phyloP scores from a whole-genome alignment of 805 yeast species.

The Zygoascus biomembranicola region DNA sequence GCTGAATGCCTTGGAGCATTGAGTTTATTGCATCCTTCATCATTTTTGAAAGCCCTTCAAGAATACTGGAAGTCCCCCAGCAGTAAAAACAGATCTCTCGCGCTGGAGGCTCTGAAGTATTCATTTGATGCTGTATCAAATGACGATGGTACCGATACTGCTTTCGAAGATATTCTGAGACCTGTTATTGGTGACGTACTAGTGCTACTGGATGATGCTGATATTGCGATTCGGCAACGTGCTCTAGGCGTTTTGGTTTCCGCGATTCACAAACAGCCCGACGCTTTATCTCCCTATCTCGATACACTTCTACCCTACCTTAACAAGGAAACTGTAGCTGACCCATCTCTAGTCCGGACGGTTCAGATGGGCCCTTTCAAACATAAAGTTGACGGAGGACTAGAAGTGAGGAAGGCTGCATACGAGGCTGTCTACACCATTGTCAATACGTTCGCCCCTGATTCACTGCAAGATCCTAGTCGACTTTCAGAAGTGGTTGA shows the following conservation, averaged over 20 bases:
- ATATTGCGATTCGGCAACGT: constrained; percentile 49
- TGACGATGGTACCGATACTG: constrained; percentile 6
- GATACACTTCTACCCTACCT: constrained; percentile 42
- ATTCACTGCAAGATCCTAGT: constrained; percentile 15
- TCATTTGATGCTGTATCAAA: constrained; percentile 27
- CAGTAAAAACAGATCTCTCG: constrained; percentile 19
- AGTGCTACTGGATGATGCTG: constrained; percentile 29
- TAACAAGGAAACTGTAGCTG: constrained; percentile 46
- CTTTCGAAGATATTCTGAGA: constrained; percentile 16
- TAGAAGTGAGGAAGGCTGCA: constrained; percentile 61
- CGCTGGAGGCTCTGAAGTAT: constrained; percentile 32
- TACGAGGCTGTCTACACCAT: constrained; percentile 62
- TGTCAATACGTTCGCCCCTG: constrained; percentile 25
- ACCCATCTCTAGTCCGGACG: constrained; percentile 48
- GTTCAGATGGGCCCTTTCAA: constrained; percentile 85
- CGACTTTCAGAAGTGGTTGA: constrained; percentile 29
- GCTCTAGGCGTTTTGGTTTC: constrained; percentile 51
- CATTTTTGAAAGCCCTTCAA: constrained; percentile 26
- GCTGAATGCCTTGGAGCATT: constrained; percentile 23
- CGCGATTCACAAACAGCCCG: constrained; percentile 49
- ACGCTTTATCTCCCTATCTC: constrained; percentile 38
- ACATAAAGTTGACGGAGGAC: constrained; percentile 70
- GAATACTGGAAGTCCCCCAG: constrained; percentile 16
- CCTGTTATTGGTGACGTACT: constrained; percentile 24
- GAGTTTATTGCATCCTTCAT: constrained; percentile 24